Base-by-base conservation (phyloP, 305 asterid species). In the Ajuga reptans region DNA sequence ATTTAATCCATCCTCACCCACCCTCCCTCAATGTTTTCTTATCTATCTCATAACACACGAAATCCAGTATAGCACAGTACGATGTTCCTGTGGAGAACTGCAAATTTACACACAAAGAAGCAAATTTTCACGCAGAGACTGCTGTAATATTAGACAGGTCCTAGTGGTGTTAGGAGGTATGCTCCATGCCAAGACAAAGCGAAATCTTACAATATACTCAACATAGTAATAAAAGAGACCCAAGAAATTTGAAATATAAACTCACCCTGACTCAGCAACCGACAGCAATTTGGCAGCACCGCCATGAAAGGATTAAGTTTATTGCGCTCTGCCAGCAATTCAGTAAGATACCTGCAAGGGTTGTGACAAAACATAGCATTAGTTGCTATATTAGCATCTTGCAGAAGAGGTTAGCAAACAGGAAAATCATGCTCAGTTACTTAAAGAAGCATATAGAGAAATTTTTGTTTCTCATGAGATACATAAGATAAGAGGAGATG, bases 201-300 rank as follows among this genome's bases (percentile, higher is more conserved):
- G 57, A 51, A 42, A 52, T n/a, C 64, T 57, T 57, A 52, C 36
- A 68, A 1, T 57, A 64, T 36, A 36, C 66, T 45, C 42, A 50
- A 47, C 11, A 31, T 14, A 29, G 53, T 21, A n/a, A 11, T 14
- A 29, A 27, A 54, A 49, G 39, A 27, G 56, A 68, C 18, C 60
- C 1, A 5, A 66, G 14, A 72, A 1, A 6, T 0, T 58, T 4
- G 76, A 53, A 31, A 37, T 50, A 74, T 47, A 24, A 63, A 75
- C 96, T 84, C 86, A 94, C 99, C 99, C 82, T 91, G 96, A 80
- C 84, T 88, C 79, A 94, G 81, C 84, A 94, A 81, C 73, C 96
- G 87, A 56, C 83, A 83, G 77, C 94, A 62, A 75, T 85, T 74
- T 46, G 97, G 96, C 71, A 94, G 90, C 79, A 94, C 96, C 8